A percentile compares a stretch with the other conserved stretches of the same genome.
phyloP scores from a whole-genome alignment of 1,284 basidiomycete genomes.

The Singerocomus inundabilis region DNA sequence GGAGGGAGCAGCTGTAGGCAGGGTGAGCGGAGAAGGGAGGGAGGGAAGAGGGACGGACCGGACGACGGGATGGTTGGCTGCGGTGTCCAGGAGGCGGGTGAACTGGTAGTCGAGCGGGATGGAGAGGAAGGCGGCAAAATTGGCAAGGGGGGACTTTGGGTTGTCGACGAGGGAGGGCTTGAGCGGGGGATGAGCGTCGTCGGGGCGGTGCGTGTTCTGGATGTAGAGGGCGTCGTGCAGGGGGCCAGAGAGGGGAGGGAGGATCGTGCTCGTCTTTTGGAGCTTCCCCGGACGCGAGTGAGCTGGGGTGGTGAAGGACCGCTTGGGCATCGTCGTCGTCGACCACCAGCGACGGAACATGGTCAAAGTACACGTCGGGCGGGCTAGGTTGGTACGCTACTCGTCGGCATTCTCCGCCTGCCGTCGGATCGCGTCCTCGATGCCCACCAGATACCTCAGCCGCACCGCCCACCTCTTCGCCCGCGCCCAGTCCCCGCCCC shows the following conservation, averaged over 20 bases:
- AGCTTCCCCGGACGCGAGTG: conserved; percentile 15
- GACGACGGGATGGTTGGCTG: conserved; percentile 15
- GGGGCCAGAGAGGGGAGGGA: conserved; percentile 15
- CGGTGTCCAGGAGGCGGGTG: conserved; percentile 17
- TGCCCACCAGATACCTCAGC: conserved; percentile 77
- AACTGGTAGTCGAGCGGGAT: conserved; percentile 19
- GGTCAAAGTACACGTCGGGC: too few relatives aligned
- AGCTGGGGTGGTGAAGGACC: conserved; percentile 5
- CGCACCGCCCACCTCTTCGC: conserved; percentile 65
- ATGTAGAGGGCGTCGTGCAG: conserved; percentile 28
- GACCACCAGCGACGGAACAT: too few relatives aligned
- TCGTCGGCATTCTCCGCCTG: conserved; percentile 40
- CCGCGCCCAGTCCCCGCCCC: conserved; percentile 49
- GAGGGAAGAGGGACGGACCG: conserved; percentile 19
- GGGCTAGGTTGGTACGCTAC: too few relatives aligned
- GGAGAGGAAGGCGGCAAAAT: conserved; percentile 26
- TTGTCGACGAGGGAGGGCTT: conserved; percentile 38
- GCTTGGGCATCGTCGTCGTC: conserved; percentile 8
- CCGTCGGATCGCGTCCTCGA: conserved; percentile 63
- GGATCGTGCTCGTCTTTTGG: conserved; percentile 1
- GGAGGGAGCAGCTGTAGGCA: conserved; percentile 45
- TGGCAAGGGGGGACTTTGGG: conserved; percentile 47
- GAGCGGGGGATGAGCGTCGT: conserved; percentile 16
- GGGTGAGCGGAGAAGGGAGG: background rate
- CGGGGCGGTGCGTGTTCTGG: conserved; percentile 8